phyloP scores from a whole-genome alignment of 2,329 filamentous ascomycete species.

The Xylaria sp. region DNA sequence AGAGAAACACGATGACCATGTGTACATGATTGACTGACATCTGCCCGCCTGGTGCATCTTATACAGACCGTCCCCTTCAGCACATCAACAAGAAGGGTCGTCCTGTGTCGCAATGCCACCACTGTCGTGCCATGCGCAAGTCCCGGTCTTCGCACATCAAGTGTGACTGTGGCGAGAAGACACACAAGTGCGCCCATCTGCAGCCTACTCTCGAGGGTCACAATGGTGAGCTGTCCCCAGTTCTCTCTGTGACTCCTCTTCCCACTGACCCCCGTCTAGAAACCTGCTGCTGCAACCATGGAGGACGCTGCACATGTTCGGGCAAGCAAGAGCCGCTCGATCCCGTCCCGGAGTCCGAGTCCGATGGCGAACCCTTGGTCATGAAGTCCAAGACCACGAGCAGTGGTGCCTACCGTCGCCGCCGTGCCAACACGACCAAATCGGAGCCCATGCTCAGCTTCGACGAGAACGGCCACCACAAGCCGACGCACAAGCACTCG shows the following conservation, averaged over 20 bases:
- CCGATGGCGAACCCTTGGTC: conserved; percentile 43
- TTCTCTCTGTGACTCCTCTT: not conserved
- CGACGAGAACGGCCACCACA: conserved; percentile 61
- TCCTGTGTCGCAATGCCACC: conserved; percentile 94
- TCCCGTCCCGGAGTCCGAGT: conserved; percentile 59
- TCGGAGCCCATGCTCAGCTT: conserved; percentile 56
- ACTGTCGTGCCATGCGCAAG: conserved; percentile 95
- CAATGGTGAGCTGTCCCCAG: conserved; percentile 44
- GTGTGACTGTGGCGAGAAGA: conserved; percentile 95
- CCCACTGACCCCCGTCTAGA: conserved; percentile 41
- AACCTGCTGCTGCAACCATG: conserved; percentile 66
- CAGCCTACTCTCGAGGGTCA: conserved; percentile 53
- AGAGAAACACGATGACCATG: not conserved
- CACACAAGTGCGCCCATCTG: conserved; percentile 61
- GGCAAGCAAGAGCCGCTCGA: conserved; percentile 61
- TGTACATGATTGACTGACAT: conserved; percentile 11
- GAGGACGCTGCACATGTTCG: conserved; percentile 59
- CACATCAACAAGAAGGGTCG: conserved; percentile 98
- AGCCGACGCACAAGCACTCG: conserved; percentile 55
- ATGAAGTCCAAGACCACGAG: conserved; percentile 38
- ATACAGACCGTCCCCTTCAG: conserved; percentile 76
- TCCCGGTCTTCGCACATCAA: conserved; percentile 90
- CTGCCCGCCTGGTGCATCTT: conserved; percentile 7
- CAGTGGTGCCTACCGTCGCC: conserved; percentile 38
- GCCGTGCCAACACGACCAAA: conserved; percentile 57